phyloP scores from a whole-genome alignment of 352 stramenopile species.

The Phytophthora capsici region DNA sequence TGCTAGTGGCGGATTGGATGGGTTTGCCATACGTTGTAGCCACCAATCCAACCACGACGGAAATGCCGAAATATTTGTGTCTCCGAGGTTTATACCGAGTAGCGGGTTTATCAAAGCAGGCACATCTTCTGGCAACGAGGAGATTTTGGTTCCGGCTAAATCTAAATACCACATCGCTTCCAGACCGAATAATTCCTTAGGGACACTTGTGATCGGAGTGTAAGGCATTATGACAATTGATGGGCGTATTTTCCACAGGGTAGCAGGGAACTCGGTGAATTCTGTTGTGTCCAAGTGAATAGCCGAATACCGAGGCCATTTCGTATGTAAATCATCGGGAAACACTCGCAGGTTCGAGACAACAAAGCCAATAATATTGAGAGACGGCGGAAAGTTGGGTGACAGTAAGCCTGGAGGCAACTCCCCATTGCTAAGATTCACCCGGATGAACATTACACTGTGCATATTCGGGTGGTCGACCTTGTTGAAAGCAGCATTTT shows the following conservation, averaged over 20 bases:
- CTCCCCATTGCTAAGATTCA: conserved; percentile 33
- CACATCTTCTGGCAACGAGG: conserved; percentile 25
- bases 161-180: conserved; percentile 36
- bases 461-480: conserved; percentile 22
- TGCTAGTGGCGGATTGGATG: conserved; percentile 11
- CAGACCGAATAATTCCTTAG: conserved; percentile 34
- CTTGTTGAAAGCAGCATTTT: conserved; percentile 27
- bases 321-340: conserved; percentile 35
- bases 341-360: conserved; percentile 31
- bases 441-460: conserved; percentile 18
- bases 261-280: conserved; percentile 31
- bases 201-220: conserved; percentile 24
- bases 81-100: conserved; percentile 28
- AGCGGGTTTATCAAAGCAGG: conserved; percentile 19
- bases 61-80: conserved; percentile 33
- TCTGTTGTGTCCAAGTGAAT: conserved; percentile 33
- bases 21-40: conserved; percentile 15
- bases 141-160: conserved; percentile 27
- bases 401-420: conserved; percentile 31
- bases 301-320: conserved; percentile 34
- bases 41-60: conserved; percentile 36
- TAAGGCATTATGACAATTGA: conserved; percentile 25
- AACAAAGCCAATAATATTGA: conserved; percentile 35
- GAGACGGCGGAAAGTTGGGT: conserved; percentile 19
- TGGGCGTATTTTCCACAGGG: conserved; percentile 26